Conservation (phyloP, 2,329 filamentous ascomycete genomes). For the Aspergillus sp. region DNA sequence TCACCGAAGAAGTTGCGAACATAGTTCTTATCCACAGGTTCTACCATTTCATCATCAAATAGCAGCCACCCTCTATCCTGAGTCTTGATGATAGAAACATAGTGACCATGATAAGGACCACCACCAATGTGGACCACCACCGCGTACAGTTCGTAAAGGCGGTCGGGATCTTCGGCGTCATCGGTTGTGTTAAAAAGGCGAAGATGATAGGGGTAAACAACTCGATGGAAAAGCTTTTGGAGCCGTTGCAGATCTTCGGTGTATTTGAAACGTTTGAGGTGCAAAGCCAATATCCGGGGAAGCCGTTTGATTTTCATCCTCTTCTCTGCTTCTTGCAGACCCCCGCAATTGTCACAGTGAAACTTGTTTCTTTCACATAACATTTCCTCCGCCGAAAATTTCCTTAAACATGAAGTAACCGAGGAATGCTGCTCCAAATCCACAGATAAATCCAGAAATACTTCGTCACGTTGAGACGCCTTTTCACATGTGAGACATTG, state of each 20-base stretch:
- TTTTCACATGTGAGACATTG: constrained; percentile 96
- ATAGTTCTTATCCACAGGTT: constrained; percentile 94
- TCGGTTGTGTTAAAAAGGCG: constrained; percentile 97
- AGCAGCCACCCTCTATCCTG: constrained; percentile 92
- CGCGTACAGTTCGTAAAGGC: constrained; percentile 93
- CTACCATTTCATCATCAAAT: constrained; percentile 98
- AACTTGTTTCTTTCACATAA: constrained; percentile 98
- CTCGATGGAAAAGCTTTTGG: constrained; percentile 94
- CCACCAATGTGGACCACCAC: constrained; percentile 97
- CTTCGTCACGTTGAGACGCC: constrained; percentile 90
- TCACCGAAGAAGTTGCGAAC: constrained; percentile 98
- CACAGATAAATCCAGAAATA: constrained; percentile 92
- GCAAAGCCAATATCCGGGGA: constrained; percentile 85
- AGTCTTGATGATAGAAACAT: constrained; percentile 97
- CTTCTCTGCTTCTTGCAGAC: constrained; percentile 95
- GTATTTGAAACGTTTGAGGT: constrained; percentile 97
- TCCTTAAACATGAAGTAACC: constrained; percentile 89
- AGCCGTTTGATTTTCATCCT: constrained; percentile 98
- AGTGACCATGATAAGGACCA: constrained; percentile 95
- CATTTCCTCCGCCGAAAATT: constrained; percentile 98
- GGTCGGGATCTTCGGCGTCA: constrained; percentile 88
- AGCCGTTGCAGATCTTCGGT: constrained; percentile 91
- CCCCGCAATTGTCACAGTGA: constrained; percentile 95
- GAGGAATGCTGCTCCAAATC: constrained; percentile 94
- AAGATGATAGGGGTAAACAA: constrained; percentile 95